A percentile compares a stretch with the other conserved stretches of the same genome.
Evolutionary conservation across 192 early-diverging fungal genomes (phyloP).

Genomic region (Allomyces arbusculus): DNA sequence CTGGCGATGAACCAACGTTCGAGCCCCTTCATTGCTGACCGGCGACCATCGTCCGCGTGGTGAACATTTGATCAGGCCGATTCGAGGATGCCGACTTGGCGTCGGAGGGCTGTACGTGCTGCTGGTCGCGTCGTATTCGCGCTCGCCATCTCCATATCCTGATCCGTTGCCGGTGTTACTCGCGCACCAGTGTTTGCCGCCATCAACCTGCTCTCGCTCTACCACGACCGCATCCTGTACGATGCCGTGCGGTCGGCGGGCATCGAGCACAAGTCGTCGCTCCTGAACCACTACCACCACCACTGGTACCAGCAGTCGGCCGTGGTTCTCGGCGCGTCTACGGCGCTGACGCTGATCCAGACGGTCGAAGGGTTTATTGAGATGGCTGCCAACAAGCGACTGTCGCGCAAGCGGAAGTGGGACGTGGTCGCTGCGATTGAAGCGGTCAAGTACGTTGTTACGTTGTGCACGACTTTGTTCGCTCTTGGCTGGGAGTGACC

Average conservation of each 20-base stretch:
- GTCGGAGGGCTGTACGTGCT: conserved; percentile 45
- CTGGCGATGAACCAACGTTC: not conserved
- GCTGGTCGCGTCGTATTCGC: not conserved
- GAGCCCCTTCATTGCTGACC: not conserved
- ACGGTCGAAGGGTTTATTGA: conserved; percentile 51
- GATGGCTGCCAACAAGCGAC: conserved; percentile 49
- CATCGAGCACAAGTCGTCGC: not conserved
- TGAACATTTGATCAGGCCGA: conserved; percentile 29
- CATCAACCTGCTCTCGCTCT: conserved; percentile 57
- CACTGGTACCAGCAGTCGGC: conserved; percentile 6
- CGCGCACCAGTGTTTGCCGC: conserved; percentile 42
- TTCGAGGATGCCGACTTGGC: conserved; percentile 84
- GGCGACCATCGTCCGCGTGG: not conserved
- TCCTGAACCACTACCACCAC: not conserved
- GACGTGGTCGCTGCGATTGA: conserved; percentile 40
- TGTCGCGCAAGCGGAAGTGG: conserved; percentile 38
- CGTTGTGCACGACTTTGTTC: conserved; percentile 2
- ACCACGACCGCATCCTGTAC: conserved; percentile 64
- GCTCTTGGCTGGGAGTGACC: conserved; percentile 1
- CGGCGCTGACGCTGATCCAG: conserved; percentile 47
- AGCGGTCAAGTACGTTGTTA: conserved; percentile 32
- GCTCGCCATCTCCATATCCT: not conserved
- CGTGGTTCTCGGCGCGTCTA: conserved; percentile 32
- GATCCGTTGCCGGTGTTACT: not conserved
- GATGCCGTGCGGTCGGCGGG: not conserved